Evolutionary conservation across 2,329 filamentous ascomycete species (phyloP), one percentile per base, ranked within the genome.

Genomic region (Emericellopsis cladophorae): DNA sequence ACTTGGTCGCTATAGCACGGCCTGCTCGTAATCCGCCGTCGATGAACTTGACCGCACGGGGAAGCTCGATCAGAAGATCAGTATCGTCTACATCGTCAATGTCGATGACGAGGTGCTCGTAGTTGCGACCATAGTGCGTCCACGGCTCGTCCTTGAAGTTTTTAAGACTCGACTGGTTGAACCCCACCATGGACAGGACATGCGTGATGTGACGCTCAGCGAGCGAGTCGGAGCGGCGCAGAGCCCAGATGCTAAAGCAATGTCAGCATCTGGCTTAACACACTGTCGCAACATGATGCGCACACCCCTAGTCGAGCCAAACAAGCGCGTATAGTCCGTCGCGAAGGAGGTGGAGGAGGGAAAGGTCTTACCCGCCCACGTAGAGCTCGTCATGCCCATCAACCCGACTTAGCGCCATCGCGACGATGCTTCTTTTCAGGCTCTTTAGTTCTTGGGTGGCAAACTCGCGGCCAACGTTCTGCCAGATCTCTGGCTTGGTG

Each of bases 21-120:
- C n/a, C 9, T 8, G n/a, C 46, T 37, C 60, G 54, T 40, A 96
- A 66, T 2, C 79, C 90, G 34, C 78, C 66, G 51, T 90, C 77
- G 50, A 96, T 95, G 61, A 95, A 98, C 37, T 70, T 72, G 51
- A 92, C 84, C 42, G 83, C 83, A 40, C 68, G 68, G 7, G 88
- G 77, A 45, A 96, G 81, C 59, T 93, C 79, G 46, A 84, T 74
- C 15, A 96, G 65, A 40, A 96, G 62, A 60, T 98, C 86, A 50
- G 89, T 81, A 54, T 95, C 87, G 16, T 90, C 85, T 40, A 89
- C 76, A 65, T 98, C 92, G 59, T 96, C 85, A 35, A 95, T 78
- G 48, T 93, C 82, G 48, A 96, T 82, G 45, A 79, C 72, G 50
- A 86, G 70, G 57, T 93, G 87, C 47, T 79, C 65, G 57, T 79